A percentile compares a stretch with the other conserved stretches of the same genome.
These are phyloP conservation scores for Hymenotorrendiella dingleyae DNA, from an alignment of 2,329 filamentous ascomycete genomes.

Conservation along the genomic window DNA sequence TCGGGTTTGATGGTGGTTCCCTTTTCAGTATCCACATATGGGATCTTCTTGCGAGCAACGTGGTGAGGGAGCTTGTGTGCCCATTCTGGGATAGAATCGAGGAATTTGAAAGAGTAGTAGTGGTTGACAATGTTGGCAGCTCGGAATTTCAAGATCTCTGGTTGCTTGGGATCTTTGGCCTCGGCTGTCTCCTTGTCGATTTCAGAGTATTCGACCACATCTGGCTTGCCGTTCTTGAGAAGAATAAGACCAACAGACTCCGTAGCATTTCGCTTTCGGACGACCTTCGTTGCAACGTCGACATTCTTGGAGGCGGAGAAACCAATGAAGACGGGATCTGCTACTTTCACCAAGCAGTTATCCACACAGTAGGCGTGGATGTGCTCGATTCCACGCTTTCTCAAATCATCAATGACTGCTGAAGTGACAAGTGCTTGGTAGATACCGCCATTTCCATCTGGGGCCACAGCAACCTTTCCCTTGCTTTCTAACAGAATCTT, in stretches of 20 bases:
- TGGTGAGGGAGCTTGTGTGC: constrained; percentile 85
- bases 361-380: constrained; percentile 98
- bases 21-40: constrained; percentile 67
- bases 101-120: constrained; percentile 94
- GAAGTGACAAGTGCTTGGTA: constrained; percentile 84
- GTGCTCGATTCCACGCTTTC: constrained; percentile 82
- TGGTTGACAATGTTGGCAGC: constrained; percentile 99
- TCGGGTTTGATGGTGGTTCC: constrained; percentile 83
- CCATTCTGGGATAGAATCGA: constrained; percentile 86
- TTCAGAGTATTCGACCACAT: constrained; percentile 98
- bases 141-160: constrained; percentile 83
- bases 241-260: constrained; percentile 94
- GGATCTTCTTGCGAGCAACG: constrained; percentile 98
- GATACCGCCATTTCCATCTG: constrained; percentile 94
- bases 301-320: constrained; percentile 84
- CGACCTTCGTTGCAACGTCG: constrained; percentile 98
- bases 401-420: constrained; percentile 81
- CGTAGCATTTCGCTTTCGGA: constrained; percentile 93
- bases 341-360: constrained; percentile 99
- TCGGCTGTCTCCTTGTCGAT: constrained; percentile 86
- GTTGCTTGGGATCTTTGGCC: constrained; percentile 76
- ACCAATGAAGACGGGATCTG: constrained; percentile 90
- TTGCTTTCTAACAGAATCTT: constrained; percentile 94
- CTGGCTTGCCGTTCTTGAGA: constrained; percentile 90
- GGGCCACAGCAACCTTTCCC: constrained; percentile 85